These are phyloP conservation scores for Kluyveromyces marxianus DNA, from an alignment of 1,139 yeast species.

Conservation along the genomic window DNA sequence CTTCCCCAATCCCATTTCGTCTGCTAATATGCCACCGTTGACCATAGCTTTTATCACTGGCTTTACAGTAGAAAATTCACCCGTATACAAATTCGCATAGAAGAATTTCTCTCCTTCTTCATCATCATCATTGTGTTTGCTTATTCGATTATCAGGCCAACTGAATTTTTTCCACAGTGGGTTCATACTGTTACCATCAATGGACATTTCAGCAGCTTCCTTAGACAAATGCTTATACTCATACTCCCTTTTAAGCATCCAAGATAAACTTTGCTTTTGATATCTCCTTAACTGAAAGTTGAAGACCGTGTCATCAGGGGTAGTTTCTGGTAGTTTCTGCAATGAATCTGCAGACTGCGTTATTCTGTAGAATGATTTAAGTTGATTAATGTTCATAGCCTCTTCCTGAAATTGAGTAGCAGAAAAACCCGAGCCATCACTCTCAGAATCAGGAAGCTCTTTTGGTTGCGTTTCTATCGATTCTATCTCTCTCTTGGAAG, in stretches of 20 bases:
- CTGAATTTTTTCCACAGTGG: conserved; percentile 79
- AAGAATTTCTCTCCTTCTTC: conserved; percentile 35
- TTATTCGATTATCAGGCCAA: conserved; percentile 55
- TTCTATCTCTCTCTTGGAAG: conserved; percentile 11
- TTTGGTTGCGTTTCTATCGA: too few relatives aligned
- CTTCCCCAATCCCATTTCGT: conserved; percentile 95
- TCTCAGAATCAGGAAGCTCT: background rate
- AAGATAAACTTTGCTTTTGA: conserved; percentile 72
- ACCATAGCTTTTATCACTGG: conserved; percentile 56
- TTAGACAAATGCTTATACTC: conserved; percentile 33
- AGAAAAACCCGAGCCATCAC: conserved; percentile 15
- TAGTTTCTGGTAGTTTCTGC: conserved; percentile 49
- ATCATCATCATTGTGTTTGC: conserved; percentile 9
- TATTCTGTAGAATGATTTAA: conserved; percentile 65
- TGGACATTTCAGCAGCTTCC: conserved; percentile 20
- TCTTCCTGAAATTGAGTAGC: conserved; percentile 35
- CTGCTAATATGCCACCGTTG: conserved; percentile 88
- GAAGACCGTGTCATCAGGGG: conserved; percentile 54
- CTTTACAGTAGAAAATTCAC: conserved; percentile 62
- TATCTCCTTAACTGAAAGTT: conserved; percentile 54
- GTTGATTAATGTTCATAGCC: conserved; percentile 55
- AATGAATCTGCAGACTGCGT: conserved; percentile 47
- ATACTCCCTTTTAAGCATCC: conserved; percentile 70
- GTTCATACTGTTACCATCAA: conserved; percentile 40
- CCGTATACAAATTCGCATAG: conserved; percentile 77